A percentile compares a stretch with the other conserved stretches of the same genome.
Evolutionary conservation across 2,329 filamentous ascomycete species (phyloP).

Genomic region (Ambrosiella beaveri): DNA sequence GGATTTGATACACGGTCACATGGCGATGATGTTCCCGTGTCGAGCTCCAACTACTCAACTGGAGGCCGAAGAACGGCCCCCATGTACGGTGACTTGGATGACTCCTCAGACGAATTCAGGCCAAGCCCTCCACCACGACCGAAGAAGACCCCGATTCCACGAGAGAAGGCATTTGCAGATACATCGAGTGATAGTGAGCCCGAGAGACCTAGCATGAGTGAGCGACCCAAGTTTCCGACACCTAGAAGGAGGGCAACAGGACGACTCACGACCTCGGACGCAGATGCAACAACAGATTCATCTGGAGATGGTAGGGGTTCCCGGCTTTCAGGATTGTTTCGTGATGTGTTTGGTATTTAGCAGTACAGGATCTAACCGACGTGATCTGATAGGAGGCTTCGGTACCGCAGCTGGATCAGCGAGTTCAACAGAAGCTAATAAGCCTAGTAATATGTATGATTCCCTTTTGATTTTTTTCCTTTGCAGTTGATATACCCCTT

Average conservation of each 20-base stretch:
- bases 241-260: constrained; percentile 3
- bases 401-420: neutral
- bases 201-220: neutral
- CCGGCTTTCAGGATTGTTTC: constrained; percentile 2
- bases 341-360: constrained; percentile 1
- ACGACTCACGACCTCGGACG: neutral
- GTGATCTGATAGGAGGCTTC: constrained; percentile 1
- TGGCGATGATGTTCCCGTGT: constrained; percentile 36
- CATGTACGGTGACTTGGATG: constrained; percentile 1
- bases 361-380: constrained; percentile 3
- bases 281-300: neutral
- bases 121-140: constrained; percentile 7
- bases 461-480: neutral
- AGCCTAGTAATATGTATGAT: constrained; percentile 5
- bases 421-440: neutral
- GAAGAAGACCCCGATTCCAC: constrained; percentile 5
- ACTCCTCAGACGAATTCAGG: constrained; percentile 2
- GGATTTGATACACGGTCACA: constrained; percentile 35
- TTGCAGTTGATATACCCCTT: neutral
- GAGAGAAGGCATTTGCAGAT: constrained; percentile 7
- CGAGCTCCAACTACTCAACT: constrained; percentile 33
- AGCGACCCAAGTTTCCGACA: constrained; percentile 5
- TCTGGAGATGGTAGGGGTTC: constrained; percentile 2
- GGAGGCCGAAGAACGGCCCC: constrained; percentile 15
- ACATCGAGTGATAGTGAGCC: constrained; percentile 10